These are phyloP conservation scores for Bipolaris sorokiniana DNA, from an alignment of 2,329 filamentous ascomycete genomes.

Conservation along the genomic window DNA sequence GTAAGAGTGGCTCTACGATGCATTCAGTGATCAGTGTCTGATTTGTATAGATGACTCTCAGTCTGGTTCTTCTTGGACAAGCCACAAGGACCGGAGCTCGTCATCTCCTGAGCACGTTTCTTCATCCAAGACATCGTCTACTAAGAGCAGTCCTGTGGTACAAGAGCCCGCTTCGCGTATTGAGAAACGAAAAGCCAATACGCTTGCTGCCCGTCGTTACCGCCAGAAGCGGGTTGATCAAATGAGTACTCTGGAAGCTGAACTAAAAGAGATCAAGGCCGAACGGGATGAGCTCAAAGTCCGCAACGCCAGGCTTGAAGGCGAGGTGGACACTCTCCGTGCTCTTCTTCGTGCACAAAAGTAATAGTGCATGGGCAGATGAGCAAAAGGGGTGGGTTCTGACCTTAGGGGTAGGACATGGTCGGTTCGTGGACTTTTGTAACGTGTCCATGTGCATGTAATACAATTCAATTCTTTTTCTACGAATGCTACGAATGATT, in stretches of 20 bases:
- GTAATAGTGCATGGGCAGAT: constrained; percentile 22
- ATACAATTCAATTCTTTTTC: constrained; percentile 10
- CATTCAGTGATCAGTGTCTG: constrained; percentile 8
- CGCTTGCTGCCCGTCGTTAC: constrained; percentile 73
- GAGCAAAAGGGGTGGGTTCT: constrained; percentile 21
- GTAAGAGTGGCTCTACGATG: constrained; percentile 17
- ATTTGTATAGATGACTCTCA: constrained; percentile 32
- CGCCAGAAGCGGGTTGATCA: constrained; percentile 73
- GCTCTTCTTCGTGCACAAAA: constrained; percentile 55
- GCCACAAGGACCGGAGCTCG: constrained; percentile 30
- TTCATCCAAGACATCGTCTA: constrained; percentile 30
- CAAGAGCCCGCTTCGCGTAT: constrained; percentile 37
- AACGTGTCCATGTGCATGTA: constrained; percentile 6
- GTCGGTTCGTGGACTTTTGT: constrained; percentile 18
- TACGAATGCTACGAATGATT: constrained; percentile 6
- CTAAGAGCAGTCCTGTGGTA: constrained; percentile 30
- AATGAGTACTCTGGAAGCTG: constrained; percentile 65
- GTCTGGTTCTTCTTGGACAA: constrained; percentile 37
- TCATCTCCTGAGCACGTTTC: constrained; percentile 36
- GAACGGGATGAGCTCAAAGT: constrained; percentile 70
- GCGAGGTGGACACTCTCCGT: constrained; percentile 67
- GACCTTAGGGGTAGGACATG: constrained; percentile 29
- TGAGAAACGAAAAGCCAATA: constrained; percentile 70
- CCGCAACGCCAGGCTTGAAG: constrained; percentile 68
- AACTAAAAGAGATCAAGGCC: constrained; percentile 63